These are phyloP conservation scores for Calycina marina DNA, from an alignment of 2,329 filamentous ascomycete genomes.

Conservation along the genomic window DNA sequence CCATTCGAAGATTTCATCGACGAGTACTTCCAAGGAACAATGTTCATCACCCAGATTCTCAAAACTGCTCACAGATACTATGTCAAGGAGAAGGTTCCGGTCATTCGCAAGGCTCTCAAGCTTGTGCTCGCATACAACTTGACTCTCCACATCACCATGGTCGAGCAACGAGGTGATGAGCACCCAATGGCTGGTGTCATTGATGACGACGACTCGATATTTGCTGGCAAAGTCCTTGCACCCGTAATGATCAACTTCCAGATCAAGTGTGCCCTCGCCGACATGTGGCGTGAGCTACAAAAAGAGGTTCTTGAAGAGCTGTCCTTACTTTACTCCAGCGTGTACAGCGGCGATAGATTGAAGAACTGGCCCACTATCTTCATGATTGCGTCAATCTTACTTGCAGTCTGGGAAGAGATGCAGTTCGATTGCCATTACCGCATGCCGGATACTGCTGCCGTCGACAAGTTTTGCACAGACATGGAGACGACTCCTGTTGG, in stretches of 20 bases:
- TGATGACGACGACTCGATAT: constrained; percentile 73
- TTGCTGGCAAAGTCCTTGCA: constrained; percentile 77
- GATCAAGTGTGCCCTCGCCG: constrained; percentile 91
- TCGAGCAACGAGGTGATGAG: constrained; percentile 77
- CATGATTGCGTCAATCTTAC: constrained; percentile 83
- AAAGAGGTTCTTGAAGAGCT: constrained; percentile 93
- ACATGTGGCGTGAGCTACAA: constrained; percentile 96
- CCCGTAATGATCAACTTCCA: constrained; percentile 99
- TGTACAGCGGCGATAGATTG: constrained; percentile 91
- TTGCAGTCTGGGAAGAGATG: constrained; percentile 97
- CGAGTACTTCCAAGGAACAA: constrained; percentile 90
- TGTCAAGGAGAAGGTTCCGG: constrained; percentile 70
- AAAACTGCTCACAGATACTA: constrained; percentile 95
- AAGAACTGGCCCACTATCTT: constrained; percentile 99
- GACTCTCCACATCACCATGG: constrained; percentile 85
- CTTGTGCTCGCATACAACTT: constrained; percentile 92
- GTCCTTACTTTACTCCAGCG: constrained; percentile 84
- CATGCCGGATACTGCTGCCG: constrained; percentile 66
- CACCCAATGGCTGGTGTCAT: constrained; percentile 68
- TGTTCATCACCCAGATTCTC: constrained; percentile 87
- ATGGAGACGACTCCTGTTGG: constrained; percentile 96
- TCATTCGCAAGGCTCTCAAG: constrained; percentile 91
- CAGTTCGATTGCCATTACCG: constrained; percentile 98
- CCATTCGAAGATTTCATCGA: constrained; percentile 90
- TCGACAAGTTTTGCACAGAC: constrained; percentile 88